phyloP scores from a whole-genome alignment of 2,329 filamentous ascomycete genomes.

The Bertia moriformis region DNA sequence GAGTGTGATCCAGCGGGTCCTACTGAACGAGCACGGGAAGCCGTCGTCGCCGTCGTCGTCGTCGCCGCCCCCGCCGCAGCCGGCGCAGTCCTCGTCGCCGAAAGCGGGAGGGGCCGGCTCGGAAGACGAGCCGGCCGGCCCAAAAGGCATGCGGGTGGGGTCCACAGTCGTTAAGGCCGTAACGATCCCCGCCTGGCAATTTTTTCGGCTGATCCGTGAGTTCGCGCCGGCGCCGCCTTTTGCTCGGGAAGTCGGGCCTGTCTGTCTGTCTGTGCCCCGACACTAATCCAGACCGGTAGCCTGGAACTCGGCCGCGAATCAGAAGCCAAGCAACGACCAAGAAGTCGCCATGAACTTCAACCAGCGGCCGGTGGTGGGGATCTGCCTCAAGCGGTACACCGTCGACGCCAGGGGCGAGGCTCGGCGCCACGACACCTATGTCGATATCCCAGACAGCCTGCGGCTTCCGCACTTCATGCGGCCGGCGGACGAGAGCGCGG shows the following conservation, averaged over 20 bases:
- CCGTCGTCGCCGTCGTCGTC: slow-evolving; percentile 1
- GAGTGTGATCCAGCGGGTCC: slow-evolving; percentile 46
- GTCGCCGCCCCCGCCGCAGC: slow-evolving; percentile 7
- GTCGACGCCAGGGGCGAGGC: slow-evolving; percentile 57
- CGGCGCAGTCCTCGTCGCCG: slow-evolving; percentile 22
- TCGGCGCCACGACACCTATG: slow-evolving; percentile 61
- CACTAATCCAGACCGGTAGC: not conserved
- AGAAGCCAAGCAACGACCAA: slow-evolving; percentile 45
- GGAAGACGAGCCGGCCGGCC: slow-evolving; percentile 21
- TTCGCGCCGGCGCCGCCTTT: slow-evolving; percentile 11
- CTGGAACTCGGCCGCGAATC: not conserved
- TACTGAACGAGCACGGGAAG: slow-evolving; percentile 34
- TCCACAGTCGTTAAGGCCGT: slow-evolving; percentile 60
- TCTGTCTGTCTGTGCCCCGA: too few relatives aligned
- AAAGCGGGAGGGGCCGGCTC: slow-evolving; percentile 21
- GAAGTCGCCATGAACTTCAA: slow-evolving; percentile 85
- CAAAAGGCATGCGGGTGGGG: too few relatives aligned
- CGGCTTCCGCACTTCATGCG: slow-evolving; percentile 80
- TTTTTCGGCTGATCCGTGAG: slow-evolving; percentile 83
- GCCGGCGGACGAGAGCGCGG: slow-evolving; percentile 49
- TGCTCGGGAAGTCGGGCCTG: slow-evolving; percentile 3
- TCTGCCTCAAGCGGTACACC: slow-evolving; percentile 82
- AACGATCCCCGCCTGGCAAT: slow-evolving; percentile 92
- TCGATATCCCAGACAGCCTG: slow-evolving; percentile 73
- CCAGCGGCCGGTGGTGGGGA: slow-evolving; percentile 71